Base-by-base conservation (phyloP, 768 basidiomycete species). In the Boletellus sp. region DNA sequence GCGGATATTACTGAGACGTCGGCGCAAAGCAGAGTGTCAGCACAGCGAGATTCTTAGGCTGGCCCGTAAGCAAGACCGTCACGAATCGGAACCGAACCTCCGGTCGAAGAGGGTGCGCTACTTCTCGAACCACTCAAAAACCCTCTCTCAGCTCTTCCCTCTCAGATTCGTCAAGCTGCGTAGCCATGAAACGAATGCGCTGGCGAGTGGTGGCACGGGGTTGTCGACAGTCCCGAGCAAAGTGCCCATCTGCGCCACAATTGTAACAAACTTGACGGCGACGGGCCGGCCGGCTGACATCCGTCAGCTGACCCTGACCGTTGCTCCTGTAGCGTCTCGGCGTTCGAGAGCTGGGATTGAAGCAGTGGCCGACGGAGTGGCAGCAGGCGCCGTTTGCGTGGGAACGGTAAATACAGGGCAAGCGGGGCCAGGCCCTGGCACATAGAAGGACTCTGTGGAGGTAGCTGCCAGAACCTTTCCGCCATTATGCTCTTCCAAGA, bases 241-340 rank as follows among this genome's bases (percentile, higher is more conserved):
- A 24, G 20, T 50, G 42, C 2, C 49, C 36, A 0, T 7, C 6
- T 3, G 1, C 2, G 4, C 52, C 43, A n/a, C 33, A 47, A 11
- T 52, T 45, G 31, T 51, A 56, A 9, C 35, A 45, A 11, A 32
- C 23, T 10, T 51, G 43, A 20, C 51, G 42, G 5, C 23, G 2
- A 40, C 50, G 42, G 8, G 47, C 38, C 8, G 37, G 36, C 35
- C 53, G n/a, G n/a, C n/a, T 51, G 1, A 60, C 12, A 19, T 60
- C 59, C 56, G 58, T 60, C 16, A 51, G 54, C 33, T 58, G 50
- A 11, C 59, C 59, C 7, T 47, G 51, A 3, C 59, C 57, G n/a
- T n/a, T n/a, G n/a, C n/a, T n/a, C n/a, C n/a, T n/a, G n/a, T n/a
- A n/a, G n/a, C n/a, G n/a, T n/a, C n/a, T n/a, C n/a, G n/a, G n/a